Percentiles rank a stretch among this genome's conserved stretches.
These are phyloP conservation scores for Metarhizium brunneum DNA, from an alignment of 2,329 filamentous ascomycete genomes.

Conservation along the genomic window DNA sequence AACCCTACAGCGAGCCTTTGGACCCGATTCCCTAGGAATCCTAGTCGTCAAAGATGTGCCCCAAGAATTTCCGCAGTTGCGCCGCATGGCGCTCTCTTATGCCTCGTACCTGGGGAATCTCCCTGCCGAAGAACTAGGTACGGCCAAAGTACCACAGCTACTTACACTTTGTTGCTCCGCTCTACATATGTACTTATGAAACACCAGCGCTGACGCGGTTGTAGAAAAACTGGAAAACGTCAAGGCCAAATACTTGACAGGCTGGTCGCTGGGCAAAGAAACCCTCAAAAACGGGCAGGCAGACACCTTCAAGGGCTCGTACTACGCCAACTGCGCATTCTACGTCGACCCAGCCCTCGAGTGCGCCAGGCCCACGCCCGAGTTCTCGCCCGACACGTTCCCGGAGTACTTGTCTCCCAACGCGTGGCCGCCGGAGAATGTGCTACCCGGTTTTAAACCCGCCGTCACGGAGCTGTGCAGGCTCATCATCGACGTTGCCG, in stretches of 20 bases:
- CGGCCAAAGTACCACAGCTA: not conserved
- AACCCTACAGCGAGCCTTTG: slow-evolving; percentile 71
- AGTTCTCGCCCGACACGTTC: slow-evolving; percentile 54
- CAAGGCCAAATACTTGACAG: slow-evolving; percentile 54
- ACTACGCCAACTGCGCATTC: slow-evolving; percentile 77
- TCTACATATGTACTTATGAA: not conserved
- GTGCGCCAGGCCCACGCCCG: slow-evolving; percentile 49
- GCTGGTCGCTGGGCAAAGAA: slow-evolving; percentile 78
- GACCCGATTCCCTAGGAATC: slow-evolving; percentile 82
- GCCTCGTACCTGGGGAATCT: slow-evolving; percentile 84
- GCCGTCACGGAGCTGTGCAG: slow-evolving; percentile 68
- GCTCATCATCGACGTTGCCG: slow-evolving; percentile 82
- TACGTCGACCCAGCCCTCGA: slow-evolving; percentile 56
- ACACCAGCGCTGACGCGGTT: slow-evolving; percentile 1
- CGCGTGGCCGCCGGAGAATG: slow-evolving; percentile 66
- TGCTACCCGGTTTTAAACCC: slow-evolving; percentile 65
- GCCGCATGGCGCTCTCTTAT: slow-evolving; percentile 70
- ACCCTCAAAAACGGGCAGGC: slow-evolving; percentile 68
- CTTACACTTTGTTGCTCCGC: not conserved
- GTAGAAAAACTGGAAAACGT: slow-evolving; percentile 48
- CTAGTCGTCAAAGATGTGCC: slow-evolving; percentile 87
- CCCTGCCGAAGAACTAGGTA: slow-evolving; percentile 61
- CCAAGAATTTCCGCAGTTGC: slow-evolving; percentile 57
- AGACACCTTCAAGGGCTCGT: slow-evolving; percentile 74
- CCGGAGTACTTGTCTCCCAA: slow-evolving; percentile 87